Percentiles rank a stretch among this genome's conserved stretches.
Evolutionary conservation across 371 early-diverging fungal genomes (phyloP).

Genomic region (Capillidium heterosporum): DNA sequence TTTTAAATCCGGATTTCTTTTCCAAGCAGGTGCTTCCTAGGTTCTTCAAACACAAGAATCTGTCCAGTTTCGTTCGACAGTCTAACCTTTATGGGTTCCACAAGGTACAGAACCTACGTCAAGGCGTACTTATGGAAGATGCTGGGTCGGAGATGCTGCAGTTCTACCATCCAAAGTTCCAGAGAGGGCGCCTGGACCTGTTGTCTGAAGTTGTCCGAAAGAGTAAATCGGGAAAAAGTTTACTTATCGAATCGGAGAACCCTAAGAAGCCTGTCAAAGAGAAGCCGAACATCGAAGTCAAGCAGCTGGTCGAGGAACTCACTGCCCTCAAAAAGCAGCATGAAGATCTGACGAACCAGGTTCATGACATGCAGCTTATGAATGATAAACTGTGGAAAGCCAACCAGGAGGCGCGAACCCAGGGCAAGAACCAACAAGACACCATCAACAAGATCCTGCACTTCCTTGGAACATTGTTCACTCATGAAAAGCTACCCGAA

Average conservation of each 20-base stretch:
- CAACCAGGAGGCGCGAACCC: conserved; percentile 44
- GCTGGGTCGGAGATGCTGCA: conserved; percentile 35
- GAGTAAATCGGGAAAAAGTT: background rate
- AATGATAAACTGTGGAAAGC: conserved; percentile 84
- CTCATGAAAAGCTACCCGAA: conserved; percentile 31
- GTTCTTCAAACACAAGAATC: conserved; percentile 89
- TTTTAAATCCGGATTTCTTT: conserved; percentile 59
- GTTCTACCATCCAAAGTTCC: conserved; percentile 33
- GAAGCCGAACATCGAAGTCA: background rate
- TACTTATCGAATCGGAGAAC: no score
- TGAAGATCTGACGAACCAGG: conserved; percentile 60
- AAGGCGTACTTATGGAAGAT: conserved; percentile 45
- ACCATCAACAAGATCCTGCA: conserved; percentile 78
- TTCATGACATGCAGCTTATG: conserved; percentile 72
- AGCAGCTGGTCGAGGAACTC: background rate
- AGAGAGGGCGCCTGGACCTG: conserved; percentile 30
- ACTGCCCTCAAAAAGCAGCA: conserved; percentile 69
- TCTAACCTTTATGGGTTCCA: conserved; percentile 83
- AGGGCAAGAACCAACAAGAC: conserved; percentile 70
- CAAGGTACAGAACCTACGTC: conserved; percentile 64
- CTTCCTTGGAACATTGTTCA: conserved; percentile 61
- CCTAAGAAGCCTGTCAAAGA: no score
- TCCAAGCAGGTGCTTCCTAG: conserved; percentile 66
- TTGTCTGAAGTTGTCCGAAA: background rate
- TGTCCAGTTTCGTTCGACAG: conserved; percentile 87